Percentiles rank a stretch among this genome's conserved stretches.
phyloP scores from a whole-genome alignment of 495 filamentous ascomycete species.

The Penicillium malachiteum region DNA sequence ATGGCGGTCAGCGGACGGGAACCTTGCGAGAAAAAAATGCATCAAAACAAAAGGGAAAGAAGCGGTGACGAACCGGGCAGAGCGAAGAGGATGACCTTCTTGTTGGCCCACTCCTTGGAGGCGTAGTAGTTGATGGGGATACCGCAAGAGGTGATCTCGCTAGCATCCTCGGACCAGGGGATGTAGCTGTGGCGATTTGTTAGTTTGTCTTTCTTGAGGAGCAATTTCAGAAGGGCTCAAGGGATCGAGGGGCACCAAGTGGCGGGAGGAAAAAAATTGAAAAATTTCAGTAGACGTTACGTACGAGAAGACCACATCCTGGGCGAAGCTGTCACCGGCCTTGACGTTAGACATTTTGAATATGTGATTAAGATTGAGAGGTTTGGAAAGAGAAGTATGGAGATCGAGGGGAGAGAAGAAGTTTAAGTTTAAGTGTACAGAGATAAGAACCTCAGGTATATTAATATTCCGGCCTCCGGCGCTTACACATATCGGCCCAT shows the following conservation, averaged over 20 bases:
- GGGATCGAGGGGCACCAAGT: constrained; percentile 4
- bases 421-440: constrained; percentile 12
- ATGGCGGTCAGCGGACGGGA: constrained; percentile 21
- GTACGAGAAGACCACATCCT: constrained; percentile 72
- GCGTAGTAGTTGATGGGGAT: constrained; percentile 77
- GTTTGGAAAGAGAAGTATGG: constrained; percentile 10
- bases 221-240: constrained; percentile 1
- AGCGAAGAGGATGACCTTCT: constrained; percentile 89
- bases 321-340: constrained; percentile 79
- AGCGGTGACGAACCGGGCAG: constrained; percentile 63
- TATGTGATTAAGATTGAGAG: constrained; percentile 2
- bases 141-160: constrained; percentile 71
- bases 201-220: constrained; percentile 5
- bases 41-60: constrained; percentile 16
- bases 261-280: background rate
- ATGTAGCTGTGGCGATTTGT: constrained; percentile 58
- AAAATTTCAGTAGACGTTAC: constrained; percentile 23
- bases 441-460: constrained; percentile 8
- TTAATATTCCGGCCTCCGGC: constrained; percentile 19
- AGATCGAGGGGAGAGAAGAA: constrained; percentile 8
- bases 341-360: constrained; percentile 64
- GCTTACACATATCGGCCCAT: constrained; percentile 36
- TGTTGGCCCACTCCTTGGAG: constrained; percentile 79
- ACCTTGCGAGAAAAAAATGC: constrained; percentile 12
- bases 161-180: constrained; percentile 61